Percentiles rank a stretch among this genome's conserved stretches.
These are phyloP conservation scores for Xylariaceae sp. DNA, from an alignment of 2,329 filamentous ascomycete species.

Conservation along the genomic window DNA sequence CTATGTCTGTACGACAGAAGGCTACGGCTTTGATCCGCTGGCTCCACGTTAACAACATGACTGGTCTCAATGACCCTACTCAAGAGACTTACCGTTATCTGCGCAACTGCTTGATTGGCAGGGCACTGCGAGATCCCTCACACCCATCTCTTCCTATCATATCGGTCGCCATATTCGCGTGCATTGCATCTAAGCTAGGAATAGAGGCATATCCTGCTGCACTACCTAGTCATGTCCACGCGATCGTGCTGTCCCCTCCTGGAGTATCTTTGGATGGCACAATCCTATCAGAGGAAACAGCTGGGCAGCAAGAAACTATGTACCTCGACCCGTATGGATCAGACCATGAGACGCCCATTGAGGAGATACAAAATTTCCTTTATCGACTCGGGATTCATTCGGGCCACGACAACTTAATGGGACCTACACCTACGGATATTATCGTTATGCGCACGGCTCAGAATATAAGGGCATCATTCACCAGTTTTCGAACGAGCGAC, in stretches of 20 bases:
- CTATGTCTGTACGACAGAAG: slow-evolving; percentile 59
- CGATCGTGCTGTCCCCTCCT: slow-evolving; percentile 61
- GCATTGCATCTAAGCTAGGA: slow-evolving; percentile 68
- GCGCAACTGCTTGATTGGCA: slow-evolving; percentile 82
- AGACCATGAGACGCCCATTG: slow-evolving; percentile 59
- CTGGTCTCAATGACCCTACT: slow-evolving; percentile 59
- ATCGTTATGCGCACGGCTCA: slow-evolving; percentile 72
- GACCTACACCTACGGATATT: slow-evolving; percentile 58
- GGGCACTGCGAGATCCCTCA: slow-evolving; percentile 66
- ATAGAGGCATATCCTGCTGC: slow-evolving; percentile 74
- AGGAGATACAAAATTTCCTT: slow-evolving; percentile 57
- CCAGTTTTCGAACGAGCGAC: slow-evolving; percentile 36
- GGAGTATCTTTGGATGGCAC: slow-evolving; percentile 57
- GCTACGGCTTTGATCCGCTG: slow-evolving; percentile 66
- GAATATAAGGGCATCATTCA: slow-evolving; percentile 75
- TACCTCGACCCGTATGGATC: slow-evolving; percentile 80
- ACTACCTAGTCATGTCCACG: slow-evolving; percentile 82
- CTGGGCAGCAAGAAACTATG: slow-evolving; percentile 52
- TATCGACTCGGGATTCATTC: slow-evolving; percentile 41
- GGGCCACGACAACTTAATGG: slow-evolving; percentile 49
- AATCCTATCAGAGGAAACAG: slow-evolving; percentile 33
- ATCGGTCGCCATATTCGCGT: slow-evolving; percentile 81
- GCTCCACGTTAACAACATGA: slow-evolving; percentile 63
- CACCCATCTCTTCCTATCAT: slow-evolving; percentile 84
- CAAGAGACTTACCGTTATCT: slow-evolving; percentile 70